These are phyloP conservation scores for Acanthamoeba healyi DNA, from an alignment of 208 protist species.

Conservation along the genomic window DNA sequence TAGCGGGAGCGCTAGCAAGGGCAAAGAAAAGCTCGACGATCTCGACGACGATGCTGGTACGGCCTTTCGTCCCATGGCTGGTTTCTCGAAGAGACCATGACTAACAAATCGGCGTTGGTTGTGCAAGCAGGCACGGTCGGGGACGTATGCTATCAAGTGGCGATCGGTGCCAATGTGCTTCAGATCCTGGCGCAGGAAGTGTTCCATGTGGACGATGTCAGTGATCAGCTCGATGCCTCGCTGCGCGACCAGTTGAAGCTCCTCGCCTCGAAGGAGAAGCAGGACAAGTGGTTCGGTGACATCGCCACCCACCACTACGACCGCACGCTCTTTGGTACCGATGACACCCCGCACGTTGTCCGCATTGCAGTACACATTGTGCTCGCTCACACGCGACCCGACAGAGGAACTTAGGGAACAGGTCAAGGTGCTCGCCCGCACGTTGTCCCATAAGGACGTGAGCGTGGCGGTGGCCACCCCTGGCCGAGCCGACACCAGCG, in stretches of 20 bases:
- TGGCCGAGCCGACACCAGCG: too few species aligned
- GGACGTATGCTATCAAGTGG: not conserved
- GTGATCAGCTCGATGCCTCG: conserved; percentile 36
- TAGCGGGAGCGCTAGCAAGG: not conserved
- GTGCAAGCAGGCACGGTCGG: not conserved
- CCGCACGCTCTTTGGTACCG: not conserved
- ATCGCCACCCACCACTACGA: not conserved
- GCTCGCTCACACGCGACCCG: not conserved
- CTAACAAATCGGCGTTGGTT: not conserved
- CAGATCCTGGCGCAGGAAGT: conserved; percentile 28
- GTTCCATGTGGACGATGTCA: not conserved
- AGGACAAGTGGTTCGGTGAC: not conserved
- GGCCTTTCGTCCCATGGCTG: not conserved
- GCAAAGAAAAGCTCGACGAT: not conserved
- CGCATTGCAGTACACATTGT: not conserved
- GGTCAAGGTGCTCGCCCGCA: not conserved
- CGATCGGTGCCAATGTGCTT: not conserved
- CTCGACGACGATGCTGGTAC: not conserved
- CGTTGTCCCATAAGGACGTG: not conserved
- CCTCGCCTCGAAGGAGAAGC: not conserved
- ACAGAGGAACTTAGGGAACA: not conserved
- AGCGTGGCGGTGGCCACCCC: too few species aligned
- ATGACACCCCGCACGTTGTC: not conserved
- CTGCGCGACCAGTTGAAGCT: conserved; percentile 13
- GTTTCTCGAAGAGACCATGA: not conserved